phyloP scores from a whole-genome alignment of 352 stramenopile species.

The Globisporangium radiosum region DNA sequence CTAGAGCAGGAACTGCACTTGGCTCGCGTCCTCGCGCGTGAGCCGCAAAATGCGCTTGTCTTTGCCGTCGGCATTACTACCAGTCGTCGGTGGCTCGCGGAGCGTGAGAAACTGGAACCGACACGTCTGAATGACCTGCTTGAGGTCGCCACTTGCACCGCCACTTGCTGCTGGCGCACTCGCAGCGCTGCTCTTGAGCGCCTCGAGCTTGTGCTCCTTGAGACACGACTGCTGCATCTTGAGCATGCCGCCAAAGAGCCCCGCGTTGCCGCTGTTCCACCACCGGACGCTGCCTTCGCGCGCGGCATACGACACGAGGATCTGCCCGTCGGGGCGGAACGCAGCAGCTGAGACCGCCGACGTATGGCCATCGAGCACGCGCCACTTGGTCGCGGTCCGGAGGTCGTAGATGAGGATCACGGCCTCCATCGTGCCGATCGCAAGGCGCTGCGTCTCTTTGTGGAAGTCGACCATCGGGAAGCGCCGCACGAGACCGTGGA shows the following conservation, averaged over 20 bases:
- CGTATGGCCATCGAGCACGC: constrained; percentile 74
- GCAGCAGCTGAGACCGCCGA: constrained; percentile 62
- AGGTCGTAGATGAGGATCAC: constrained; percentile 88
- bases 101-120: constrained; percentile 73
- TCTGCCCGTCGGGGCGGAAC: constrained; percentile 69
- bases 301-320: constrained; percentile 78
- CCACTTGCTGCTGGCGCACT: constrained; percentile 48
- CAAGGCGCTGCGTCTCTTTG: constrained; percentile 79
- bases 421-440: constrained; percentile 80
- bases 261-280: constrained; percentile 80
- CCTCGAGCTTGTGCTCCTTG: constrained; percentile 71
- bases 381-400: constrained; percentile 84
- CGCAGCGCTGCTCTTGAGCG: constrained; percentile 28
- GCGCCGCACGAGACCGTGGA: constrained; percentile 73
- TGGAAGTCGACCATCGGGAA: constrained; percentile 89
- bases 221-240: constrained; percentile 87
- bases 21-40: constrained; percentile 71
- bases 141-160: constrained; percentile 54
- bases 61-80: constrained; percentile 7
- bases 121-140: constrained; percentile 82
- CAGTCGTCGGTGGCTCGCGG: constrained; percentile 27
- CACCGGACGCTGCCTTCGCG: constrained; percentile 72
- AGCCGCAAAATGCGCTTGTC: constrained; percentile 60
- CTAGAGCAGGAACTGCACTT: constrained; percentile 77
- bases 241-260: constrained; percentile 76